Evolutionary conservation across 768 basidiomycete species (phyloP).

Genomic region (Infundibulicybe gibba): DNA sequence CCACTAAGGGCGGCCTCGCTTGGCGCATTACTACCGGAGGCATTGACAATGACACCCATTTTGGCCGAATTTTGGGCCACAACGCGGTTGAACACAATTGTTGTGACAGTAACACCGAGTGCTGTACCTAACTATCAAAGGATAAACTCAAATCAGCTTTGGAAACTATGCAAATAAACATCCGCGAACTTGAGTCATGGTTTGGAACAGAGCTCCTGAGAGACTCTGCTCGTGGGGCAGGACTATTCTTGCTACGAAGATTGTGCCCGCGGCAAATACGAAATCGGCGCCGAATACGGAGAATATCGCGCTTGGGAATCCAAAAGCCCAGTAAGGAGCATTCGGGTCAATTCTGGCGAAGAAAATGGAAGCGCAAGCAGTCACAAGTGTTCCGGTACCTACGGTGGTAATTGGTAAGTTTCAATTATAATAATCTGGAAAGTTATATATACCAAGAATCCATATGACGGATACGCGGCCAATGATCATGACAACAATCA

Average conservation of each 20-base stretch:
- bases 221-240: conserved; percentile 71
- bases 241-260: conserved; percentile 70
- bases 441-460: conserved; percentile 46
- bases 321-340: conserved; percentile 69
- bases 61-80: conserved; percentile 17
- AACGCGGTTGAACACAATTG: conserved; percentile 66
- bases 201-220: conserved; percentile 74
- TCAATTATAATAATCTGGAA: background rate
- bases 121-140: conserved; percentile 57
- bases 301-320: conserved; percentile 64
- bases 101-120: conserved; percentile 67
- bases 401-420: background rate
- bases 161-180: background rate
- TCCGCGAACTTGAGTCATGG: conserved; percentile 61
- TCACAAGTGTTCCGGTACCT: conserved; percentile 51
- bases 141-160: background rate
- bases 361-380: conserved; percentile 53
- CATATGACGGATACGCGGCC: conserved; percentile 50
- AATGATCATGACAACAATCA: conserved; percentile 59
- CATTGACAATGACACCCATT: conserved; percentile 8
- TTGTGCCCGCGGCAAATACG: conserved; percentile 66
- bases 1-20: conserved; percentile 36
- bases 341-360: conserved; percentile 64
- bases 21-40: conserved; percentile 22
- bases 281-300: conserved; percentile 78